These are phyloP conservation scores for Ramularia endophylla DNA, from an alignment of 2,329 filamentous ascomycete species.

Conservation along the genomic window DNA sequence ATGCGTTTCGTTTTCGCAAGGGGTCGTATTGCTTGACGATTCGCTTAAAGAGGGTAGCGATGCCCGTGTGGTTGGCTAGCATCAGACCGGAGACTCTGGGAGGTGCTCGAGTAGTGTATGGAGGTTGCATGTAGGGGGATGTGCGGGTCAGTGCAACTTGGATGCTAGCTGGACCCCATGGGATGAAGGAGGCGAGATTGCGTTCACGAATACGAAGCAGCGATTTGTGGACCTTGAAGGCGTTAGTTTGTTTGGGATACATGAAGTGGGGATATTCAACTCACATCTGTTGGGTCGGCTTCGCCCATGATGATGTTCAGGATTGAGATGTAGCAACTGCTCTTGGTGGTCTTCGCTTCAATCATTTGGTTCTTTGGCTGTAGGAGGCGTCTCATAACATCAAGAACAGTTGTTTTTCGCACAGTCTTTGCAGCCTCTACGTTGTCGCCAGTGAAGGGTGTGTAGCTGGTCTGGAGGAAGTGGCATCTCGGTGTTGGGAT, in stretches of 20 bases:
- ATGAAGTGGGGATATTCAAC: constrained; percentile 9
- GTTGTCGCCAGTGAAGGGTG: constrained; percentile 92
- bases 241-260: constrained; percentile 3
- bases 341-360: constrained; percentile 88
- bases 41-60: constrained; percentile 92
- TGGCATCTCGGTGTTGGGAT: constrained; percentile 96
- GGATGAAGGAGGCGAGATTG: constrained; percentile 90
- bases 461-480: constrained; percentile 98
- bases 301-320: constrained; percentile 99
- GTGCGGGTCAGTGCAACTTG: constrained; percentile 96
- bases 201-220: constrained; percentile 92
- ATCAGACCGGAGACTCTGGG: constrained; percentile 86
- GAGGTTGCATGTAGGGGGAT: constrained; percentile 90
- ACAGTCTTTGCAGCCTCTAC: constrained; percentile 97
- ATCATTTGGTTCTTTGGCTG: constrained; percentile 99
- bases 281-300: constrained; percentile 86
- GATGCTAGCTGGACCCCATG: constrained; percentile 96
- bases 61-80: constrained; percentile 96
- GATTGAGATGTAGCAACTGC: constrained; percentile 98
- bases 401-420: constrained; percentile 93
- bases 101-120: constrained; percentile 89
- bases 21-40: constrained; percentile 90
- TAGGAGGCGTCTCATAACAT: constrained; percentile 91
- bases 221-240: constrained; percentile 75
- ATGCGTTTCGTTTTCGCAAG: constrained; percentile 93